phyloP scores from a whole-genome alignment of 2,329 filamentous ascomycete genomes.

The Aureobasidium namibiae region DNA sequence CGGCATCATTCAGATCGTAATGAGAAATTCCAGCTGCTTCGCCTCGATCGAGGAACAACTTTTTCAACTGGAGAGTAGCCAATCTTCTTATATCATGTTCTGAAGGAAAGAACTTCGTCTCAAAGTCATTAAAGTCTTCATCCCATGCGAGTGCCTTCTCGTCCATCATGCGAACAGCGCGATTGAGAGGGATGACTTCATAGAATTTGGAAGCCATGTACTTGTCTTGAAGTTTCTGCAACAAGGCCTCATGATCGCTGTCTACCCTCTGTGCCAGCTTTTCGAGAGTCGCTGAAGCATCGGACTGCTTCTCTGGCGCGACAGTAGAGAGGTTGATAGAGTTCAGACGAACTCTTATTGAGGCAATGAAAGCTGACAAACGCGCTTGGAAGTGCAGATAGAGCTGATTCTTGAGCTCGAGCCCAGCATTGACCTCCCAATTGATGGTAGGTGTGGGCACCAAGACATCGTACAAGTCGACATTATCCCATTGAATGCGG shows the following conservation, averaged over 20 bases:
- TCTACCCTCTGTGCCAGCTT: conserved; percentile 67
- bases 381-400: conserved; percentile 74
- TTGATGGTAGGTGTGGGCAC: conserved; percentile 85
- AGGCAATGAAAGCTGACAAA: conserved; percentile 78
- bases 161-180: conserved; percentile 79
- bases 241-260: conserved; percentile 68
- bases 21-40: conserved; percentile 53
- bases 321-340: conserved; percentile 90
- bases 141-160: conserved; percentile 95
- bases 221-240: conserved; percentile 73
- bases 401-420: conserved; percentile 86
- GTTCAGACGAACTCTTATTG: conserved; percentile 73
- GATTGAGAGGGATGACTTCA: conserved; percentile 89
- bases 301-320: conserved; percentile 74
- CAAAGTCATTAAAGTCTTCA: conserved; percentile 78
- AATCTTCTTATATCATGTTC: conserved; percentile 93
- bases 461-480: conserved; percentile 88
- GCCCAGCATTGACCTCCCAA: conserved; percentile 94
- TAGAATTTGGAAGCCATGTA: conserved; percentile 95
- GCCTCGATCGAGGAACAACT: conserved; percentile 82
- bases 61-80: conserved; percentile 85
- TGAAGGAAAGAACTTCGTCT: conserved; percentile 82
- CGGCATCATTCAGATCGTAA: conserved; percentile 40
- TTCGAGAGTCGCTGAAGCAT: conserved; percentile 76
- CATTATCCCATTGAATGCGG: conserved; percentile 83